phyloP scores from a whole-genome alignment of 495 filamentous ascomycete species.

The Aspergillus avenaceus region DNA sequence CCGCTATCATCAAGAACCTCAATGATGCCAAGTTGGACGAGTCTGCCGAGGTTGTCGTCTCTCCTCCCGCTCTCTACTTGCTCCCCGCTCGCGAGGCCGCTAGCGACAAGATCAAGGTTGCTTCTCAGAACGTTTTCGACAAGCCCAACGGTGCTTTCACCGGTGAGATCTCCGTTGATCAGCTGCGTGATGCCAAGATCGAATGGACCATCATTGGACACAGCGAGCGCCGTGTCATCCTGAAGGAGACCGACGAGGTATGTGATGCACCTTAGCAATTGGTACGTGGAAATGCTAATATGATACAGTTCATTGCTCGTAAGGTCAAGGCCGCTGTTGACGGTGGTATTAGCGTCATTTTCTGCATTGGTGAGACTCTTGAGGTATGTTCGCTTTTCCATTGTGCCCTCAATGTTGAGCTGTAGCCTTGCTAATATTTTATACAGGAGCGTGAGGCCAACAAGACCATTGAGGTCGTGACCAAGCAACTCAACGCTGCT shows the following conservation, averaged over 20 bases:
- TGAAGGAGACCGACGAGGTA: conserved; percentile 75
- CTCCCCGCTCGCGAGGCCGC: conserved; percentile 74
- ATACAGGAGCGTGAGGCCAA: conserved; percentile 72
- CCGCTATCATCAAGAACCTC: conserved; percentile 79
- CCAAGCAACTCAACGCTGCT: conserved; percentile 67
- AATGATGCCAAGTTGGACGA: conserved; percentile 63
- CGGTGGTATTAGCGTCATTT: conserved; percentile 82
- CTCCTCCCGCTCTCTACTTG: conserved; percentile 88
- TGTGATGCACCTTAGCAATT: conserved; percentile 10
- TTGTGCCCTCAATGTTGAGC: conserved; percentile 2
- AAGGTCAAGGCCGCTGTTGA: conserved; percentile 91
- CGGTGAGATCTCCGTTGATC: conserved; percentile 87
- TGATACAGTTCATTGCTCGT: conserved; percentile 65
- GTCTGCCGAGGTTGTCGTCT: conserved; percentile 77
- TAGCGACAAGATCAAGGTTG: conserved; percentile 66
- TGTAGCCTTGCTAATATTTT: conserved; percentile 3
- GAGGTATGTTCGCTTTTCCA: conserved; percentile 48
- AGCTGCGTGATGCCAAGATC: conserved; percentile 82
- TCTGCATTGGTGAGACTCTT: conserved; percentile 93
- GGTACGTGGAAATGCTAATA: conserved; percentile 6
- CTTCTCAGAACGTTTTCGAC: conserved; percentile 94
- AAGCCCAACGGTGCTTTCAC: conserved; percentile 97
- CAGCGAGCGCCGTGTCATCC: conserved; percentile 83
- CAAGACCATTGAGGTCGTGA: conserved; percentile 89
- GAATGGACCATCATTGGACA: conserved; percentile 90